Evolutionary conservation across 225 moss, liverwort and hornwort species (phyloP), one percentile per base, ranked within the genome.

Genomic region (Anthoceros angustus): DNA sequence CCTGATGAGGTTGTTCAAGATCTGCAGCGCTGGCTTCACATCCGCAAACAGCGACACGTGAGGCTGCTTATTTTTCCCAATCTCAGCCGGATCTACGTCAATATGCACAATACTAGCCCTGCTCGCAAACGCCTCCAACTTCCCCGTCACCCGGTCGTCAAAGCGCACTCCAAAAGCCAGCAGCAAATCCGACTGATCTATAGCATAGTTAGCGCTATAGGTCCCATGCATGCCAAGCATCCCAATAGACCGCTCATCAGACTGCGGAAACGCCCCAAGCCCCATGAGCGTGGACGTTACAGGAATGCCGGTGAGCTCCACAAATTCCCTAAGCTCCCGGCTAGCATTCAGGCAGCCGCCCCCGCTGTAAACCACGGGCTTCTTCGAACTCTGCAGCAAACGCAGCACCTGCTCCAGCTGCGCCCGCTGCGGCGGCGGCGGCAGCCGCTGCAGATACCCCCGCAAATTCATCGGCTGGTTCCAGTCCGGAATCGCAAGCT

Each of bases 31-130:
- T 46, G 77, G 74, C 71, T 89, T 80, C 55, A 92, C 80, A 67
- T 98, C 98, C 25, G 91, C 91, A 76, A 88, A 98, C 72, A 98
- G 76, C 41, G 98, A 87, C 18, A 98, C 75, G 69, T 98, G 92
- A 62, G 98, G 87, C 69, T 89, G 98, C 82, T 98, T 98, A 74
- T 98, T 98, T 77, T 98, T 98, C 49, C 98, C 98, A n/a, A 98
- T 98, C 72, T 98, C 98, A 12, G 98, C 92, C 63, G 98, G 98
- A 71, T 98, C 98, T 61, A 98, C 92, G 68, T 98, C 98, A 69
- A 92, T 86, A 69, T 98, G 98, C 67, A 98, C 98, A 40, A 98
- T 92, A 43, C 87, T 98, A 68, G 92, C 86, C 64, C 92, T 82
- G 64, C 84, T 77, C 8, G 98, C 98, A 69, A 92, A 98, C 18